Evolutionary conservation across 352 stramenopile genomes (phyloP).

Genomic region (Vaucheria bursata): DNA sequence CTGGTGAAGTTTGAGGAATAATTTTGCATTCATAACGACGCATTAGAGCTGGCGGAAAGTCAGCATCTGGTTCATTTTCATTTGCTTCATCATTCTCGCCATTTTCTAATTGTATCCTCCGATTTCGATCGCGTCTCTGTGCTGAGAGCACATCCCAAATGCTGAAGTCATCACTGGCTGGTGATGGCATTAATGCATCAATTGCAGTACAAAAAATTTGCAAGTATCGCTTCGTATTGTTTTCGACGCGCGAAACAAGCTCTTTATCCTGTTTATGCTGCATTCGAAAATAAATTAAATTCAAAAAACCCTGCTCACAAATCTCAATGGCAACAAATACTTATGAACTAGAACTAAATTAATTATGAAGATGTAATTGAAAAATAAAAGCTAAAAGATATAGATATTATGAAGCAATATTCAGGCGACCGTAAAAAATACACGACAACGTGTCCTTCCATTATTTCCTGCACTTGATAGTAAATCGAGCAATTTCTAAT

Average conservation of each 20-base stretch:
- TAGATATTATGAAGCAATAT: no score
- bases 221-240: conserved; percentile 74
- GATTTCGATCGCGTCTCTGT: conserved; percentile 12
- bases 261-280: conserved; percentile 60
- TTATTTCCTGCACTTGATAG: no score
- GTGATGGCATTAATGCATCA: conserved; percentile 68
- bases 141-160: conserved; percentile 37
- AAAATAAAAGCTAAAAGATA: no score
- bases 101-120: conserved; percentile 13
- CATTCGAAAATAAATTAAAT: no score
- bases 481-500: no score
- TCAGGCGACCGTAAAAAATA: no score
- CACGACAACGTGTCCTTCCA: no score
- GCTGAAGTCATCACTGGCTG: conserved; percentile 68
- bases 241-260: conserved; percentile 69
- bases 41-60: conserved; percentile 83
- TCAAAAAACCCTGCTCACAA: no score
- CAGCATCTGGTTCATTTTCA: conserved; percentile 41
- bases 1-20: conserved; percentile 51
- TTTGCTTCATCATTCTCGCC: conserved; percentile 16
- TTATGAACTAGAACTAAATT: no score
- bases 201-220: conserved; percentile 73
- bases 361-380: no score
- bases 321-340: no score
- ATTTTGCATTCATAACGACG: conserved; percentile 63